phyloP scores from a whole-genome alignment of 2,329 filamentous ascomycete species.

The Pyricularia sp. region DNA sequence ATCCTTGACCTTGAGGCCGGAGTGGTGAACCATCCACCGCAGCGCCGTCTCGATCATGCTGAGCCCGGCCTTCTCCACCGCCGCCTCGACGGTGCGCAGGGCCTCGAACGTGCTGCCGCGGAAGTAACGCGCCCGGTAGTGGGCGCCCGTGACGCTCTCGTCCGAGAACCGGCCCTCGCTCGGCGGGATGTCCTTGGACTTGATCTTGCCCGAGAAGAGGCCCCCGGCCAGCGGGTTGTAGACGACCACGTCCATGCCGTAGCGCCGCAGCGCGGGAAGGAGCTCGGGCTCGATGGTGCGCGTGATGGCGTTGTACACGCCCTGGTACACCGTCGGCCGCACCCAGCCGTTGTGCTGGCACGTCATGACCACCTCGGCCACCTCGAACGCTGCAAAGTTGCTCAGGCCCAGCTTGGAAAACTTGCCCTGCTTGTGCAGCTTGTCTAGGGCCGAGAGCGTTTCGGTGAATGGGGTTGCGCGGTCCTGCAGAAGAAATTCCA shows the following conservation, averaged over 20 bases:
- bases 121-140: slow-evolving; percentile 64
- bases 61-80: slow-evolving; percentile 56
- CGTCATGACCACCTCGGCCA: slow-evolving; percentile 73
- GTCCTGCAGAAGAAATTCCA: too few species aligned
- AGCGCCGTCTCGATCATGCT: slow-evolving; percentile 65
- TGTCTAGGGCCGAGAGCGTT: slow-evolving; percentile 67
- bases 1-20: slow-evolving; percentile 39
- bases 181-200: slow-evolving; percentile 52
- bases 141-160: slow-evolving; percentile 31
- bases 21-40: slow-evolving; percentile 67
- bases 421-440: slow-evolving; percentile 77
- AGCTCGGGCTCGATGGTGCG: slow-evolving; percentile 68
- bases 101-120: slow-evolving; percentile 55
- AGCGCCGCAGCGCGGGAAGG: slow-evolving; percentile 62
- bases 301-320: slow-evolving; percentile 77
- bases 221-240: slow-evolving; percentile 80
- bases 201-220: slow-evolving; percentile 71
- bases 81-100: slow-evolving; percentile 57
- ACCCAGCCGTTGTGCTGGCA: slow-evolving; percentile 77
- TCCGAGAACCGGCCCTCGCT: slow-evolving; percentile 63
- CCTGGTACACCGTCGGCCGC: slow-evolving; percentile 75
- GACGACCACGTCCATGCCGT: slow-evolving; percentile 68
- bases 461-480: slow-evolving; percentile 64
- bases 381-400: slow-evolving; percentile 82
- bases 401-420: slow-evolving; percentile 72